Percentiles rank a stretch among this genome's conserved stretches.
phyloP scores from a whole-genome alignment of 495 filamentous ascomycete genomes.

The Lineolata rhizophorae region DNA sequence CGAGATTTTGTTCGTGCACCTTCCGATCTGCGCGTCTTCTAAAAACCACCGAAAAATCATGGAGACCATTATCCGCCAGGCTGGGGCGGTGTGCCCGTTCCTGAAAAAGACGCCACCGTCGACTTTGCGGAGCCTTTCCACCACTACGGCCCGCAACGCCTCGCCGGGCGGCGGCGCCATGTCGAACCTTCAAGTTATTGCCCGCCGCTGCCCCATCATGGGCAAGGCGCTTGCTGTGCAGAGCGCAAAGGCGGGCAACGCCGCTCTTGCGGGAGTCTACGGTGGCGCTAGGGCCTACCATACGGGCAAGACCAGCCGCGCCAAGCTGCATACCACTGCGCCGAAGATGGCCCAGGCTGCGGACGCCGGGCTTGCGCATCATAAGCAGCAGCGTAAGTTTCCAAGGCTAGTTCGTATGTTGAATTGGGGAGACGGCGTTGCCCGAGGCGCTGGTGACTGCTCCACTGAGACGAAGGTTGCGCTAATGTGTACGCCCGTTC shows the following conservation, averaged over 20 bases:
- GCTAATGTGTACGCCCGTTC: no score
- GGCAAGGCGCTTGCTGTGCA: slow-evolving; percentile 88
- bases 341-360: slow-evolving; percentile 50
- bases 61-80: slow-evolving; percentile 88
- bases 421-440: no score
- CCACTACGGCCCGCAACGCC: slow-evolving; percentile 41
- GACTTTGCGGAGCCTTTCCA: slow-evolving; percentile 74
- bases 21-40: no score
- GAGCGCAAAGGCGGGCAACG: slow-evolving; percentile 34
- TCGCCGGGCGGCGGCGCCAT: slow-evolving; percentile 76
- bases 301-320: slow-evolving; percentile 31
- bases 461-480: no score
- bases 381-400: slow-evolving; percentile 4
- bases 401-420: no score
- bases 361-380: slow-evolving; percentile 35
- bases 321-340: slow-evolving; percentile 60
- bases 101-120: slow-evolving; percentile 81
- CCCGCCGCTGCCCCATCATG: slow-evolving; percentile 94
- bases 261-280: slow-evolving; percentile 19
- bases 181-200: slow-evolving; percentile 89
- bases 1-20: no score
- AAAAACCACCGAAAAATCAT: no score
- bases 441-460: no score
- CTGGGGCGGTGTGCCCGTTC: slow-evolving; percentile 88
- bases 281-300: slow-evolving; percentile 25